Conservation (phyloP, 495 filamentous ascomycete genomes). For the Arthonia radiata region DNA sequence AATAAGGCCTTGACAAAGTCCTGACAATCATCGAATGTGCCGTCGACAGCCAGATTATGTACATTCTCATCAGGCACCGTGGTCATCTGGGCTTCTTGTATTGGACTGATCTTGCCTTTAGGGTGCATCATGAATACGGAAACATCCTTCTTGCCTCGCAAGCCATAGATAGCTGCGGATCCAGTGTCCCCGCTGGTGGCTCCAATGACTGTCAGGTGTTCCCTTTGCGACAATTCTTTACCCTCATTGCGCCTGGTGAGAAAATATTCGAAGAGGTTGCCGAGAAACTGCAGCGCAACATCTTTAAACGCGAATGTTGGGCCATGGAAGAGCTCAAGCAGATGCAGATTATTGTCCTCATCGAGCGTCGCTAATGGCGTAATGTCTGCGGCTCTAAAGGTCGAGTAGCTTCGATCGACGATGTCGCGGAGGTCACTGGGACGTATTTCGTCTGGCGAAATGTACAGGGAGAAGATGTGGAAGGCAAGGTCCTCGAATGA, state of each 20-base stretch:
- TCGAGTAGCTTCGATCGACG: too few relatives aligned
- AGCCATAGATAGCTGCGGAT: constrained; percentile 86
- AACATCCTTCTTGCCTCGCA: constrained; percentile 90
- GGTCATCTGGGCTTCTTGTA: constrained; percentile 92
- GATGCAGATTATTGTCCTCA: too few relatives aligned
- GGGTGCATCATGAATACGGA: constrained; percentile 77
- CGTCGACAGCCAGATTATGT: constrained; percentile 62
- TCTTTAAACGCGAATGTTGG: constrained; percentile 62
- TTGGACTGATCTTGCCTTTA: constrained; percentile 54
- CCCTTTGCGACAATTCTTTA: constrained; percentile 41
- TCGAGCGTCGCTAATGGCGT: too few relatives aligned
- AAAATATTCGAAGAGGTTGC: constrained; percentile 94
- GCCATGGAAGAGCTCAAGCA: constrained; percentile 62
- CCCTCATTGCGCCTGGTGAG: constrained; percentile 56
- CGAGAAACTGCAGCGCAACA: constrained; percentile 69
- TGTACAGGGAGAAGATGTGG: constrained; percentile 3
- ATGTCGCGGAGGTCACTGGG: constrained; percentile 51
- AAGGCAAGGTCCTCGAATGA: neutral
- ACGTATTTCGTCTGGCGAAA: constrained; percentile 38
- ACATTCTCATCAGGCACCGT: constrained; percentile 70
- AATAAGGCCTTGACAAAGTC: constrained; percentile 90
- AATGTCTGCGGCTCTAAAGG: constrained; percentile 55
- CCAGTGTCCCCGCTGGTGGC: constrained; percentile 91
- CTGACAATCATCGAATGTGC: constrained; percentile 92
- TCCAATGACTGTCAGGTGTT: constrained; percentile 75